Percentiles rank a stretch among this genome's conserved stretches.
Evolutionary conservation across 202 grass and related monocot genomes (phyloP).

Genomic region (Sporobolus alterniflorus): DNA sequence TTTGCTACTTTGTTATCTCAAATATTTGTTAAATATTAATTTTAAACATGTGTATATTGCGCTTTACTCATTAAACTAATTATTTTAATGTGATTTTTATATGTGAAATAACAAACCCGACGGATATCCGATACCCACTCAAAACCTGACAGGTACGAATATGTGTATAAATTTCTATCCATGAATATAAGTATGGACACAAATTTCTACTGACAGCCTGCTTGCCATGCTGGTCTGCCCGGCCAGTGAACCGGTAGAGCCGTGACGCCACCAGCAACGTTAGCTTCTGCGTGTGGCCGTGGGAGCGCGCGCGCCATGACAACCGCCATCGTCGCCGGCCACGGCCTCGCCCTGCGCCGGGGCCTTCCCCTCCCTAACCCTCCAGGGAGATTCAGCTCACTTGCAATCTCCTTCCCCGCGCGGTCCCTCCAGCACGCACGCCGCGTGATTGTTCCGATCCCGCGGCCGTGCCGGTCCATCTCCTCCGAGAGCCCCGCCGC

Average conservation of each 20-base stretch:
- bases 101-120: no score
- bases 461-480: constrained; percentile 45
- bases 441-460: constrained; percentile 18
- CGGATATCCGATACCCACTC: no score
- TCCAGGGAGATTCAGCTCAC: constrained; percentile 1
- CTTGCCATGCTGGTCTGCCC: background rate
- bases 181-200: no score
- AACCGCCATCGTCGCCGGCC: constrained; percentile 49
- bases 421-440: constrained; percentile 2
- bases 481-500: constrained; percentile 58
- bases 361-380: constrained; percentile 38
- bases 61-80: no score
- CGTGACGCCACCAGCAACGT: constrained; percentile 42
- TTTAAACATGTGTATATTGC: no score
- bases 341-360: constrained; percentile 36
- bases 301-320: constrained; percentile 45
- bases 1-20: no score
- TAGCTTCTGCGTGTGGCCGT: constrained; percentile 67
- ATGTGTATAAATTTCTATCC: no score
- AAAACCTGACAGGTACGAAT: no score
- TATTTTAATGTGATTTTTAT: no score
- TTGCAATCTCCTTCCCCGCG: constrained; percentile 20
- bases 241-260: background rate
- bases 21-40: no score
- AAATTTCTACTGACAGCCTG: no score